Base-by-base conservation (phyloP, 2,329 filamentous ascomycete species). In the Alternaria brassicae region DNA sequence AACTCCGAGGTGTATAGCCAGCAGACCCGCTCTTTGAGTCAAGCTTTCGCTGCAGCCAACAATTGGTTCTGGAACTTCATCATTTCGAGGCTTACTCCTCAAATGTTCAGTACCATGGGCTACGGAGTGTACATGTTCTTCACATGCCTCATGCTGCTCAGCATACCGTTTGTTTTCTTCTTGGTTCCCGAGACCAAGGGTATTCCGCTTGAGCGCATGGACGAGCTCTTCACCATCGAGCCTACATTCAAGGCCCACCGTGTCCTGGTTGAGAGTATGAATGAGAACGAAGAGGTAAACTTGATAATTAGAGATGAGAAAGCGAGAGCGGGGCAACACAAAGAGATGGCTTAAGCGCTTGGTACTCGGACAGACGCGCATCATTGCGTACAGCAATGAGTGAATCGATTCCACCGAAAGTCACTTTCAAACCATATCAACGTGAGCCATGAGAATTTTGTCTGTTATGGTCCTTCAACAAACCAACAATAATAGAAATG, bases 21-120 rank as follows among this genome's bases (percentile, higher is more conserved):
- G 63, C 89, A 88, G 76, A 86, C 87, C 15, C 83, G 89, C 3
- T 68, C 66, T 19, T 51, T 93, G 0, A 89, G 89, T 2, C 89
- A 92, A 72, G 57, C 60, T 4, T 65, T 55, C 34, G 55, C 54
- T 6, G 50, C 55, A 0, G 86, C 86, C 15, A 89, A 85, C 78
- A 91, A 91, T 77, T 91, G 89, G 89, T 83, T 89, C 68, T 89
- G 81, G 80, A 91, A 90, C 74, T 91, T 91, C 72, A 81, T 91
- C 72, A 85, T 91, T 63, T 84, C 84, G 0, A 83, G 88, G 3
- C 90, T 91, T 79, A 91, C 88, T 0, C 87, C 86, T 19, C 86
- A 89, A 62, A 90, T 91, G 87, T 82, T 82, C 66, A 61, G 75
- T 36, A 78, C 65, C 48, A 82, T 82, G 80, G 76, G 75, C 7